Evolutionary conservation across 2,329 filamentous ascomycete genomes (phyloP).

Genomic region (Passalora sequoiae): DNA sequence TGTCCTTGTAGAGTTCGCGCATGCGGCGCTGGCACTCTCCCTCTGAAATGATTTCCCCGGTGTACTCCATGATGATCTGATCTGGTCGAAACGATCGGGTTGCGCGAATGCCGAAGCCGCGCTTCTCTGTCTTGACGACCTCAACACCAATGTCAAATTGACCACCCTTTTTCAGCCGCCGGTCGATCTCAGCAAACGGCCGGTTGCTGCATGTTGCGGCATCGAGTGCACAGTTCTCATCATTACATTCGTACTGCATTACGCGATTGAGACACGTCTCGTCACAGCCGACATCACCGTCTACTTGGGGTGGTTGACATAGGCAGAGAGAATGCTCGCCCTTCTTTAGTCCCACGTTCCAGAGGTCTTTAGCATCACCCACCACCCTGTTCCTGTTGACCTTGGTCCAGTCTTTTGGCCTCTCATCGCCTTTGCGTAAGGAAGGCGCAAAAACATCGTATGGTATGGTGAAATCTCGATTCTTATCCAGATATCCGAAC

Average conservation of each 20-base stretch:
- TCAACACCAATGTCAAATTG: slow-evolving; percentile 92
- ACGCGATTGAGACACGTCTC: slow-evolving; percentile 90
- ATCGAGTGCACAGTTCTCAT: slow-evolving; percentile 77
- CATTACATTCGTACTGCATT: slow-evolving; percentile 96
- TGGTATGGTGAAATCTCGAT: slow-evolving; percentile 74
- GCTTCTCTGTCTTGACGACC: slow-evolving; percentile 82
- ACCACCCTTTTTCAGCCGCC: slow-evolving; percentile 67
- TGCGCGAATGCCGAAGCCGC: slow-evolving; percentile 85
- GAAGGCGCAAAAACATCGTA: slow-evolving; percentile 86
- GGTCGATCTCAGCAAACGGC: slow-evolving; percentile 73
- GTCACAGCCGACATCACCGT: slow-evolving; percentile 69
- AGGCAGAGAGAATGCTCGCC: slow-evolving; percentile 53
- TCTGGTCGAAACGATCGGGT: slow-evolving; percentile 81
- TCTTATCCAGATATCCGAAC: slow-evolving; percentile 51
- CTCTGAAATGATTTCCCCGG: slow-evolving; percentile 94
- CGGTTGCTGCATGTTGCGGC: slow-evolving; percentile 75
- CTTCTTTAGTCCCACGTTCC: slow-evolving; percentile 29
- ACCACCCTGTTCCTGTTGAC: slow-evolving; percentile 87
- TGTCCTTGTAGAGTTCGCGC: slow-evolving; percentile 89
- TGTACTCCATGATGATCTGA: slow-evolving; percentile 98
- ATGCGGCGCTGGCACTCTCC: slow-evolving; percentile 89
- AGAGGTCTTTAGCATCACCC: slow-evolving; percentile 34
- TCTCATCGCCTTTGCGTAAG: slow-evolving; percentile 67
- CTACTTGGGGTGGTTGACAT: slow-evolving; percentile 52
- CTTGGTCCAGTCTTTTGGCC: slow-evolving; percentile 88